Evolutionary conservation across 352 stramenopile genomes (phyloP).

Genomic region (Peronospora belbahrii): DNA sequence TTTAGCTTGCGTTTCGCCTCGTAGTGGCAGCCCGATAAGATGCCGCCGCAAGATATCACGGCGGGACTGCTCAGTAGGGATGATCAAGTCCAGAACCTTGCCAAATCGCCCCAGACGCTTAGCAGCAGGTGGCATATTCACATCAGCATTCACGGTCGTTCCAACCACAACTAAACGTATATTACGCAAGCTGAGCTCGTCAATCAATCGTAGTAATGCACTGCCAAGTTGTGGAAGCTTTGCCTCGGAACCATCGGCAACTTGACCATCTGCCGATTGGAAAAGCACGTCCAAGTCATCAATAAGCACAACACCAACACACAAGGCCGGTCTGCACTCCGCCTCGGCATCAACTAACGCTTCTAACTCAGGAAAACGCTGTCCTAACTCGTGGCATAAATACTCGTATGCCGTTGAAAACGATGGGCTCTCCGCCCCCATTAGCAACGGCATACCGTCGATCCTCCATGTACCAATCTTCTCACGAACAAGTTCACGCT

Average conservation of each 20-base stretch:
- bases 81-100: constrained; percentile 52
- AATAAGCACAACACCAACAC: constrained; percentile 44
- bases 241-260: constrained; percentile 21
- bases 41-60: constrained; percentile 39
- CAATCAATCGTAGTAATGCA: constrained; percentile 52
- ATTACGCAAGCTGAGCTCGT: constrained; percentile 27
- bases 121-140: constrained; percentile 33
- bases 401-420: constrained; percentile 53
- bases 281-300: constrained; percentile 72
- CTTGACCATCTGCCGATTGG: constrained; percentile 30
- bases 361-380: constrained; percentile 22
- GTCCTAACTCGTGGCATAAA: constrained; percentile 33
- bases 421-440: constrained; percentile 40
- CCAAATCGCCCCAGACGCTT: constrained; percentile 48
- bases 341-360: neutral
- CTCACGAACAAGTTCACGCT: constrained; percentile 17
- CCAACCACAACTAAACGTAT: constrained; percentile 43
- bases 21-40: constrained; percentile 28
- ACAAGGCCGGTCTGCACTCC: constrained; percentile 1
- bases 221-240: constrained; percentile 47
- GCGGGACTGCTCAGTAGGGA: constrained; percentile 54
- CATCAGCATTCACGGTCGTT: constrained; percentile 28
- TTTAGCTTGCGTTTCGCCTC: neutral
- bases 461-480: constrained; percentile 22
- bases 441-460: constrained; percentile 42